Percentiles rank a stretch among this genome's conserved stretches.
These are phyloP conservation scores for Eucalyptus curtisii DNA, from an alignment of 345 rosid genomes.

Conservation along the genomic window DNA sequence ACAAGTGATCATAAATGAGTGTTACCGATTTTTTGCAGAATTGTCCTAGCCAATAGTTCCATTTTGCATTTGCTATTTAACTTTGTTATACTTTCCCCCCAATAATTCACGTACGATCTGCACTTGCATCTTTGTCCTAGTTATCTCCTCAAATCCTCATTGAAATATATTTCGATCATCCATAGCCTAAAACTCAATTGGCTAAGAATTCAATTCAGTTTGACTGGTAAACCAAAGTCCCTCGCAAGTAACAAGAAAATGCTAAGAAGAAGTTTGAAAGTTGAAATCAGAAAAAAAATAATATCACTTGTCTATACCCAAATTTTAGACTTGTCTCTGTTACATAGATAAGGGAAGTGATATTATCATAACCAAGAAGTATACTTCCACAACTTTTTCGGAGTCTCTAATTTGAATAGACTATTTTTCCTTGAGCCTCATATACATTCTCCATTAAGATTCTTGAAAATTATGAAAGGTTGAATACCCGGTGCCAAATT, in stretches of 20 bases:
- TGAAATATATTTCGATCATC: too few relatives aligned
- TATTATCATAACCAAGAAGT: not conserved
- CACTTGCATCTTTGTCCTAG: not conserved
- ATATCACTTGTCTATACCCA: not conserved
- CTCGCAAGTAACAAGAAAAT: not conserved
- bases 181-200: too few relatives aligned
- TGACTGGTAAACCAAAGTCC: too few relatives aligned
- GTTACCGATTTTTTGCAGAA: not conserved
- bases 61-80: not conserved
- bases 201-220: too few relatives aligned
- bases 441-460: too few relatives aligned
- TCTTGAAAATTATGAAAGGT: too few relatives aligned
- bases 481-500: too few relatives aligned
- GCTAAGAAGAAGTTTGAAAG: not conserved
- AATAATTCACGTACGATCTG: not conserved
- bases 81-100: not conserved
- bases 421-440: too few relatives aligned
- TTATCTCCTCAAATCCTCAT: too few relatives aligned
- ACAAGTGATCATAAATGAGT: not conserved
- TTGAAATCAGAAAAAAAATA: not conserved
- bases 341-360: not conserved
- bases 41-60: not conserved
- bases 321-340: not conserved
- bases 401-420: not conserved
- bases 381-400: not conserved